A percentile compares a stretch with the other conserved stretches of the same genome.
Conservation (phyloP, 345 rosid genomes). For the Euphorbia tirucalli region DNA sequence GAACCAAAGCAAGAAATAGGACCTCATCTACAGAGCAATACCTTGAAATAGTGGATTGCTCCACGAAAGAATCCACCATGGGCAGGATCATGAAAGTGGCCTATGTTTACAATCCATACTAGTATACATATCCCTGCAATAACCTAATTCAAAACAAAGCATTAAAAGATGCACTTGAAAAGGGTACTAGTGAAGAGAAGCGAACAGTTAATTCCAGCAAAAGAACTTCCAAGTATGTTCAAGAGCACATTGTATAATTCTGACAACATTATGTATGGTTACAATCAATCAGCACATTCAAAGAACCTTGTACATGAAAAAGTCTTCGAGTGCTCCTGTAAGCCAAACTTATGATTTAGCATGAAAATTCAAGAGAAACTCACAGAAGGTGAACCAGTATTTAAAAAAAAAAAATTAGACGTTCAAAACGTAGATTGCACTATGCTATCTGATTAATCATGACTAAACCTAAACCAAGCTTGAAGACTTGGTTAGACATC, state of each 20-base stretch:
- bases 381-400: neutral
- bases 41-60: slow-evolving; percentile 98
- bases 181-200: neutral
- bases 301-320: neutral
- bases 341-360: slow-evolving; percentile 16
- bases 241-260: neutral
- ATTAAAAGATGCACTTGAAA: neutral
- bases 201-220: neutral
- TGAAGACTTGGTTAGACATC: neutral
- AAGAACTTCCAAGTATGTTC: neutral
- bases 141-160: slow-evolving; percentile 51
- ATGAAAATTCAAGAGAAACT: slow-evolving; percentile 8
- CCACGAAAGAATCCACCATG: slow-evolving; percentile 96
- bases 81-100: slow-evolving; percentile 93
- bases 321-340: neutral
- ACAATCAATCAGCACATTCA: slow-evolving; percentile 3
- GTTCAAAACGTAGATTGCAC: neutral
- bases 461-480: neutral
- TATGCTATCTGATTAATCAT: neutral
- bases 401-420: neutral
- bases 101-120: slow-evolving; percentile 98
- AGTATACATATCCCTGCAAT: slow-evolving; percentile 96
- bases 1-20: neutral
- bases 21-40: slow-evolving; percentile 23
- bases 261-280: neutral